These are phyloP conservation scores for Toxicodendron radicans DNA, from an alignment of 345 rosid genomes.

Conservation along the genomic window DNA sequence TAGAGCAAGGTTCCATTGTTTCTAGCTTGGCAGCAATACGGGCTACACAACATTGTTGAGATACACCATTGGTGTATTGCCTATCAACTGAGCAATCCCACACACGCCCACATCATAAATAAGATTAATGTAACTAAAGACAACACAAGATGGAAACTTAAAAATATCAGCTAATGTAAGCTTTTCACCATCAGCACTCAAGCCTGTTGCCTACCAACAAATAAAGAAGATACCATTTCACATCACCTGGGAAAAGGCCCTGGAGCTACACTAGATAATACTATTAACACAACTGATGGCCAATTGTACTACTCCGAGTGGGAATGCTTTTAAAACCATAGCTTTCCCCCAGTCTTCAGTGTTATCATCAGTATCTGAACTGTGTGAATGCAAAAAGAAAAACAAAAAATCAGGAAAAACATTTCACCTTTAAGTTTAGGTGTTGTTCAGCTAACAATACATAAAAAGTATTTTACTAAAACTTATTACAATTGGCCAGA, in stretches of 20 bases:
- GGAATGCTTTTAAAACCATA: conserved; percentile 58
- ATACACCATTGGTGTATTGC: no score
- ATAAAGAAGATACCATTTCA: background rate
- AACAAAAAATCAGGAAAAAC: background rate
- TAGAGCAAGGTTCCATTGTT: no score
- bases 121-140: no score
- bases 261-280: no score
- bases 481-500: background rate
- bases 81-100: no score
- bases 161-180: no score
- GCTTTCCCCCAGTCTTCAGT: conserved; percentile 39
- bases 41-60: no score
- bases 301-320: conserved; percentile 42
- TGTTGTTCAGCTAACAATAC: background rate
- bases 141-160: no score
- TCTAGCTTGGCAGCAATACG: no score
- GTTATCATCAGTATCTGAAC: conserved; percentile 50
- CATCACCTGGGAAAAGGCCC: background rate
- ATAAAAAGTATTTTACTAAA: background rate
- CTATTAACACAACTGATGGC: background rate
- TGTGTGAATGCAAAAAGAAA: conserved; percentile 27
- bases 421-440: background rate
- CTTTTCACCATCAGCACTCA: background rate
- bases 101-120: no score
- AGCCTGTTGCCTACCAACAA: background rate